Evolutionary conservation across 176 grass and related monocot genomes (phyloP), one percentile per base, ranked within the genome.

Genomic region (Luzula sylvatica): DNA sequence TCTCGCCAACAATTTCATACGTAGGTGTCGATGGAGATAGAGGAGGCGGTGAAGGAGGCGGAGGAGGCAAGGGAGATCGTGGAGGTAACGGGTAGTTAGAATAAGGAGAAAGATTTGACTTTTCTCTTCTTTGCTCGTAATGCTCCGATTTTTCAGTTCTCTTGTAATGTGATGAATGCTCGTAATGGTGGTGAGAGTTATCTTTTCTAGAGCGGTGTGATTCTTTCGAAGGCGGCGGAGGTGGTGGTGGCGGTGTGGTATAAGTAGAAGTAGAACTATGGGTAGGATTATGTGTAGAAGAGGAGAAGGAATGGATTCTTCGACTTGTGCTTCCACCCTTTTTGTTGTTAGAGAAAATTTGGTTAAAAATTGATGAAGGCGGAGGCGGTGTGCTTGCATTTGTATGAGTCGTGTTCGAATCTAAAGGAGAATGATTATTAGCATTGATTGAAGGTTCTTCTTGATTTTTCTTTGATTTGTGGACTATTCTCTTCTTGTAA

Each of bases 401-500:
- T 51, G 15, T 39, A 52, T 45, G 13, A 11, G 43, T 42, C 43
- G 69, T 18, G 25, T 70, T 46, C 29, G 59, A 62, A 74, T 64
- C 68, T 3, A 57, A 23, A 32, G 78, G 65, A 15, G 54, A 17
- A 25, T 69, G 30, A 52, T 43, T 79, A 64, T 41, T 89, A 65
- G 50, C 42, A 38, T 53, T 42, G 18, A 64, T 49, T 47, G 69
- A 69, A 23, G 12, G 23, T 13, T 87, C 72, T 1, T 82, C 69
- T 21, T 68, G 27, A 52, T 73, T 55, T 68, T 70, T 94, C 41
- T 63, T 73, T 44, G 60, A 86, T 68, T 79, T 98, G 58, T 53
- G 74, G 53, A 77, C 71, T 58, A 79, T 86, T 64, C 67, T 90
- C 78, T 87, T 98, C 68, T 86, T 77, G 63, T 86, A 89, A 61